Evolutionary conservation across 495 filamentous ascomycete genomes (phyloP).

Genomic region (Viridothelium virens): DNA sequence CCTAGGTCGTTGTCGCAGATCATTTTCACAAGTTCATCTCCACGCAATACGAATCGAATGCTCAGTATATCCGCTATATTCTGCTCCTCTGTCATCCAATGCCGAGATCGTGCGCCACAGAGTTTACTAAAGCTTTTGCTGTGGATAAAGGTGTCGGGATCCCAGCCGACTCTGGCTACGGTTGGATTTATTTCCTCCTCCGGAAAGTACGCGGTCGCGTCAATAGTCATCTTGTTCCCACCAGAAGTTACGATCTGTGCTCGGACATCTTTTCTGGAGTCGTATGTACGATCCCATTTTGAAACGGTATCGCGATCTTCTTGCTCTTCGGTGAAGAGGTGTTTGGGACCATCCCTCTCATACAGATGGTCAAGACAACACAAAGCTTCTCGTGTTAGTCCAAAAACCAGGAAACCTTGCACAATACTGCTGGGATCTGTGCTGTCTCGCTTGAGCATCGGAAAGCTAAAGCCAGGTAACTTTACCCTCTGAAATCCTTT

Average conservation of each 20-base stretch:
- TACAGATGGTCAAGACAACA: constrained; percentile 8
- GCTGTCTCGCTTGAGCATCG: not conserved
- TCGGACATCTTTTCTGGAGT: not conserved
- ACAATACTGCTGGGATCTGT: not conserved
- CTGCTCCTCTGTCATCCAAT: not conserved
- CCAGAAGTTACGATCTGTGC: not conserved
- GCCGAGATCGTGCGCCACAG: not conserved
- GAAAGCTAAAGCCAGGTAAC: not conserved
- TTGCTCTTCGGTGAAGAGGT: constrained; percentile 3
- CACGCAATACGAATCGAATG: constrained; percentile 3
- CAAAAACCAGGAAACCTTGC: not conserved
- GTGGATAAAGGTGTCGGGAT: constrained; percentile 4
- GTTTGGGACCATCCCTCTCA: constrained; percentile 1
- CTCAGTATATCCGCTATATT: not conserved
- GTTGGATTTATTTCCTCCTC: not conserved
- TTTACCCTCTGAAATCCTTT: constrained; percentile 8
- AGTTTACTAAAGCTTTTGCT: constrained; percentile 3
- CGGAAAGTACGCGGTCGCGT: not conserved
- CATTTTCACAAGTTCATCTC: constrained; percentile 3
- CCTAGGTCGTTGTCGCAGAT: not conserved
- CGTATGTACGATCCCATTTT: not conserved
- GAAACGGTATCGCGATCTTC: not conserved
- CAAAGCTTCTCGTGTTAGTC: constrained; percentile 1
- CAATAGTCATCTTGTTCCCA: not conserved
- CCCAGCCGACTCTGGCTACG: not conserved